A percentile compares a stretch with the other conserved stretches of the same genome.
phyloP scores from a whole-genome alignment of 495 filamentous ascomycete genomes.

The Daldinia childiae region DNA sequence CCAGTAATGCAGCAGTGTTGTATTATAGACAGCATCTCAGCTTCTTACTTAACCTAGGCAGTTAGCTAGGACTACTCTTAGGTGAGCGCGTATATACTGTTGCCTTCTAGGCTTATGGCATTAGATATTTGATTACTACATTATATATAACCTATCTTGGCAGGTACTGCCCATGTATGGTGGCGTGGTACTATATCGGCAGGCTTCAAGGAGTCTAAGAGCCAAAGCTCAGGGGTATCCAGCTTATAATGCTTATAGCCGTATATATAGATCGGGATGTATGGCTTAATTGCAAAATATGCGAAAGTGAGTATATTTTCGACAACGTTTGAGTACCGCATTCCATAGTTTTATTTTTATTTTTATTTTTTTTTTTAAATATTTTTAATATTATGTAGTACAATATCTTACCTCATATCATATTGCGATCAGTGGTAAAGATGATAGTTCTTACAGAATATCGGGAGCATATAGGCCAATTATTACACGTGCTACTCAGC shows the following conservation, averaged over 20 bases:
- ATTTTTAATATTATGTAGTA: not conserved
- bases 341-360: no score
- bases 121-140: not conserved
- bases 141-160: not conserved
- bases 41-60: not conserved
- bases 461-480: not conserved
- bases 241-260: not conserved
- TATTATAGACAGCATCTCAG: not conserved
- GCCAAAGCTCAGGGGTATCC: not conserved
- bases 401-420: not conserved
- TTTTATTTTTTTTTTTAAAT: not conserved
- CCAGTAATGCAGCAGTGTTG: not conserved
- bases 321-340: not conserved
- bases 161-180: not conserved
- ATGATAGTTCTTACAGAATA: not conserved
- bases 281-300: not conserved
- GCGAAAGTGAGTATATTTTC: not conserved
- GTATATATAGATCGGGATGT: not conserved
- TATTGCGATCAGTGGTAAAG: not conserved
- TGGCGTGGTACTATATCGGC: not conserved
- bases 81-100: not conserved
- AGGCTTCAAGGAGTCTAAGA: not conserved
- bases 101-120: not conserved
- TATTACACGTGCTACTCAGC: not conserved
- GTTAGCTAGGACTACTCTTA: not conserved